phyloP scores from a whole-genome alignment of 306 rosid genomes.

The Mucuna pruriens region DNA sequence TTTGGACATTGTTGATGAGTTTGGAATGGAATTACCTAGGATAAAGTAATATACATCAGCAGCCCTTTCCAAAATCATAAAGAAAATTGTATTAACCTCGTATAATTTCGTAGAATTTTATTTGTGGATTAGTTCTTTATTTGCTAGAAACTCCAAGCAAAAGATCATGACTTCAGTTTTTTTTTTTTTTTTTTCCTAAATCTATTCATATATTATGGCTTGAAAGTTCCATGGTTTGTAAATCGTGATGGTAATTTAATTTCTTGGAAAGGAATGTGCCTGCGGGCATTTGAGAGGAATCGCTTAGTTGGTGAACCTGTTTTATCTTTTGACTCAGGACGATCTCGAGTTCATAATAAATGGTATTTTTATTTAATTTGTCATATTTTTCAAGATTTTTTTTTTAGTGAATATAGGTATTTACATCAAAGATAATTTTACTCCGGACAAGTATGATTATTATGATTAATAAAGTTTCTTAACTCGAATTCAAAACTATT shows the following conservation, averaged over 20 bases:
- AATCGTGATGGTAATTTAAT: slow-evolving; percentile 47
- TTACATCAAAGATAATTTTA: too few relatives aligned
- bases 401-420: slow-evolving; percentile 1
- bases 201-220: slow-evolving; percentile 16
- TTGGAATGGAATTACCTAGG: too few relatives aligned
- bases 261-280: slow-evolving; percentile 84
- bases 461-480: too few relatives aligned
- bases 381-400: slow-evolving; percentile 19
- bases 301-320: slow-evolving; percentile 80
- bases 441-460: too few relatives aligned
- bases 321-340: slow-evolving; percentile 57
- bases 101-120: too few relatives aligned
- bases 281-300: slow-evolving; percentile 73
- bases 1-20: too few relatives aligned
- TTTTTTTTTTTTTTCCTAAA: too few relatives aligned
- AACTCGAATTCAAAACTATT: too few relatives aligned
- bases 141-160: slow-evolving; percentile 26
- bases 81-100: too few relatives aligned
- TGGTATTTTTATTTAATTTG: slow-evolving; percentile 65
- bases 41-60: too few relatives aligned
- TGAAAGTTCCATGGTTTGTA: slow-evolving; percentile 27
- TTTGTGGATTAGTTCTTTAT: slow-evolving; percentile 32
- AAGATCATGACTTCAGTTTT: neutral
- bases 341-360: slow-evolving; percentile 63
- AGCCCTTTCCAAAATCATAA: too few relatives aligned